Evolutionary conservation across 495 filamentous ascomycete species (phyloP).

Genomic region (Corynascus novoguineensis): DNA sequence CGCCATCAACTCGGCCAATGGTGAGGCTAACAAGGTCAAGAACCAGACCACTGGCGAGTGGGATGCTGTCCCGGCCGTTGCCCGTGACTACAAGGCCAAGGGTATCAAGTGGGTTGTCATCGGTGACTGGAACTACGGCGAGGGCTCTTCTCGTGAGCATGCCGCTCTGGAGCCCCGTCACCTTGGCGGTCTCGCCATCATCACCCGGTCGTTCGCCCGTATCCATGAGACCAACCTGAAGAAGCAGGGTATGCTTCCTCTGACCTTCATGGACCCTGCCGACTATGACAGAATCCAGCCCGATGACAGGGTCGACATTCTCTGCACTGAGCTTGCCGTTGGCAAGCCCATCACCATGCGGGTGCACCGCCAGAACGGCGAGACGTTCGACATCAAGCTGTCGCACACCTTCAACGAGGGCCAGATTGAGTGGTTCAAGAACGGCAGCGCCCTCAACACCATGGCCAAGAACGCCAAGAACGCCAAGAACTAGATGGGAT

Average conservation of each 20-base stretch:
- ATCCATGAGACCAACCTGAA: constrained; percentile 99
- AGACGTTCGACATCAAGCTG: constrained; percentile 72
- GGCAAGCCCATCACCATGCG: constrained; percentile 90
- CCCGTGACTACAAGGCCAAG: constrained; percentile 97
- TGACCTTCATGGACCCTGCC: constrained; percentile 88
- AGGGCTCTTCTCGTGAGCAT: constrained; percentile 96
- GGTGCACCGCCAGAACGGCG: constrained; percentile 82
- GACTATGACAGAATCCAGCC: constrained; percentile 97
- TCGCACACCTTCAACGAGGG: constrained; percentile 94
- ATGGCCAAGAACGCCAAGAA: constrained; percentile 88
- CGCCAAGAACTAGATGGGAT: constrained; percentile 24
- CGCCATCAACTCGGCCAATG: constrained; percentile 91
- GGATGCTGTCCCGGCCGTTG: constrained; percentile 86
- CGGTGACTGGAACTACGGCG: constrained; percentile 99
- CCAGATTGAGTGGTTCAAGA: constrained; percentile 98
- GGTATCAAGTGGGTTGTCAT: constrained; percentile 95
- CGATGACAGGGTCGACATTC: constrained; percentile 83
- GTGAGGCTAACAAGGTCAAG: constrained; percentile 96
- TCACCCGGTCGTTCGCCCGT: constrained; percentile 93
- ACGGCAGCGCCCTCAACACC: constrained; percentile 93
- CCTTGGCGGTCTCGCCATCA: constrained; percentile 94
- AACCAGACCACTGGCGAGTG: constrained; percentile 79
- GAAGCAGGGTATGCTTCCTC: constrained; percentile 99
- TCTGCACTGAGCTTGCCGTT: constrained; percentile 86
- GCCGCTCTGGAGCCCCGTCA: constrained; percentile 96